Evolutionary conservation across 2,329 filamentous ascomycete genomes (phyloP), one percentile per base, ranked within the genome.

Genomic region (Aspergillus sp.): DNA sequence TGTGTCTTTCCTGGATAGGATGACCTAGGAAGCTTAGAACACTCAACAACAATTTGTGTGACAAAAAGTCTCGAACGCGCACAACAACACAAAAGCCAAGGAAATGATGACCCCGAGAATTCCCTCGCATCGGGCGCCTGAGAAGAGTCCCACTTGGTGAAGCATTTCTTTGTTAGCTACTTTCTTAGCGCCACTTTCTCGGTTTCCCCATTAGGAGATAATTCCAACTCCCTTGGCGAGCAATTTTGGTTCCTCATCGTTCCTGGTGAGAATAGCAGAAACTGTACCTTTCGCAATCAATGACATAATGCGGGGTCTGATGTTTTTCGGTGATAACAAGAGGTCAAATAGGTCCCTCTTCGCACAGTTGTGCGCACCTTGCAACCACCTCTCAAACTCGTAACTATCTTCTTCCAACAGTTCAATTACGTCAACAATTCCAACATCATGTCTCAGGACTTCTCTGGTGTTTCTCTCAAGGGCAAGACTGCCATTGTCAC

Each of bases 401-500:
- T 50, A 29, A 24, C n/a, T 16, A 22, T 29, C 24, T 3, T 3
- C 1, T 9, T 4, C 47, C 14, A n/a, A n/a, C 3, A 2, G 1
- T 9, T 29, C 26, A 29, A 29, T 29, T 29, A 2, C 6, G 7
- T 6, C 6, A 14, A 12, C 12, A 6, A 36, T 14, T 36, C 4
- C 11, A 36, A 5, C 31, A 53, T 7, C 4, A 53, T 53, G 29
- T 18, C 29, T 26, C 36, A n/a, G 36, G 51, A 53, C 18, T 53
- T 39, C 29, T 53, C 51, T 6, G 51, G 51, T 14, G 18, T 53
- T 53, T 53, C 51, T 9, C 57, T 64, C 16, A 20, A 58, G 26
- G 72, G 70, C 47, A 74, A 74, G 55, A 65, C 69, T 24, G 72
- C 72, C 31, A 61, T 75, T 49, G 67, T 75, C 16, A 75, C 72